Base-by-base conservation (phyloP, 768 basidiomycete species). In the Tulasnella sp. region DNA sequence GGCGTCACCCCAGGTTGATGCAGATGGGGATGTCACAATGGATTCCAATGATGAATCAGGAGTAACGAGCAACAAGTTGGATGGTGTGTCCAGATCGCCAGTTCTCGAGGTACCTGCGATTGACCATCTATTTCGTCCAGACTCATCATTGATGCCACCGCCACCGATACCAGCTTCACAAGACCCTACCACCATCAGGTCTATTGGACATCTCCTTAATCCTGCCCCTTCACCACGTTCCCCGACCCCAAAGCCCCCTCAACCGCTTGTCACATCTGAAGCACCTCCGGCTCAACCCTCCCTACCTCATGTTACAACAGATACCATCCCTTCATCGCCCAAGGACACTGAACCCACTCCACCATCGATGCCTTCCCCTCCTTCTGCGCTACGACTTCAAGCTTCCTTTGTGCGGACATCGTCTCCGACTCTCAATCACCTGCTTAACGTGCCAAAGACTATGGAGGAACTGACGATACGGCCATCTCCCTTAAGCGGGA, bases 121-220 rank as follows among this genome's bases (percentile, higher is more conserved):
- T n/a, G n/a, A n/a, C 27, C 32, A 20, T 16, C 27, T 10, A 32
- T 22, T 22, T 28, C 45, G 13, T 33, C 45, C 12, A 32, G 28
- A 31, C 16, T 32, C 32, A 15, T 37, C 46, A 35, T 8, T 20
- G 39, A 32, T 31, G 15, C 47, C 37, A 3, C 48, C 48, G 3
- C 25, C 37, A 31, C 22, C 48, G 12, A 41, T 16, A 12, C 33
- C 39, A n/a, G 27, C 48, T 22, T 27, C 37, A 13, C 31, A 12
- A n/a, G 16, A 13, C n/a, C 25, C 20, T 10, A 20, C 49, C 16
- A 31, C 39, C 9, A 42, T 42, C 13, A 42, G 41, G 28, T 51
- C 49, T 5, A 51, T 51, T 16, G 19, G 28, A 3, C 41, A 34
- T 22, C 25, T 51, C 8, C 40, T 51, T 20, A 51, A 51, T 20